Conservation (phyloP, 768 basidiomycete species). For the Botryobasidium botryosum region DNA sequence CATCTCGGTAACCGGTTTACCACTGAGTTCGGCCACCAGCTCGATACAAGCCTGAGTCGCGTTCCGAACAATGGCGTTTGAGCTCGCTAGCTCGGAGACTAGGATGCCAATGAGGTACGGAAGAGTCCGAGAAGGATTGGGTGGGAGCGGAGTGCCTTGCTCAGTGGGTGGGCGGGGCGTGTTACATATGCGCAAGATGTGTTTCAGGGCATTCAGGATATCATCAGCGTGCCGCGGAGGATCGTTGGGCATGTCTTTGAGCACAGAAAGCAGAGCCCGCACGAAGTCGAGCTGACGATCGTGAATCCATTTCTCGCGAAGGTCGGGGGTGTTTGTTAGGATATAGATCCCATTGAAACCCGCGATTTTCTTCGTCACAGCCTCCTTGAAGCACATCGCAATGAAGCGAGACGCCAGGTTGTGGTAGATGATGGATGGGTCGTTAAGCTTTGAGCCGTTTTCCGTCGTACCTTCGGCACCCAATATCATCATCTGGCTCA, state of each 20-base stretch:
- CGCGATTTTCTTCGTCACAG: conserved; percentile 79
- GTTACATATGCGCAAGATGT: conserved; percentile 8
- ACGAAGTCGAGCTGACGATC: conserved; percentile 83
- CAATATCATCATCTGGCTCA: conserved; percentile 47
- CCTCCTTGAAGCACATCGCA: conserved; percentile 76
- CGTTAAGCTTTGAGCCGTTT: too few relatives aligned
- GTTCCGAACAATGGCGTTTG: conserved; percentile 69
- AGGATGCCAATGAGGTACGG: conserved; percentile 64
- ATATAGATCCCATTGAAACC: conserved; percentile 76
- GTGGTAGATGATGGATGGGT: conserved; percentile 52
- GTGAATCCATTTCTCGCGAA: conserved; percentile 63
- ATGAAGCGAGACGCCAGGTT: conserved; percentile 71
- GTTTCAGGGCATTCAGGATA: conserved; percentile 58
- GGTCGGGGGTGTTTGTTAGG: conserved; percentile 49
- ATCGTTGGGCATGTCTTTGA: conserved; percentile 89
- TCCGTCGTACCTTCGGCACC: conserved; percentile 10
- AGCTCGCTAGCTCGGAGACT: conserved; percentile 74
- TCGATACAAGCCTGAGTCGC: conserved; percentile 70
- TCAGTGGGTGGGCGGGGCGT: not conserved
- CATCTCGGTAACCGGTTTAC: conserved; percentile 58
- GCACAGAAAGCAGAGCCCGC: conserved; percentile 73
- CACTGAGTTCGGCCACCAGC: conserved; percentile 55
- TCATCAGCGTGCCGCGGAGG: conserved; percentile 66
- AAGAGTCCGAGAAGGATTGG: too few relatives aligned
- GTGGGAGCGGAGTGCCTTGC: not conserved